A percentile compares a stretch with the other conserved stretches of the same genome.
These are phyloP conservation scores for Endocarpon pusillum DNA, from an alignment of 495 filamentous ascomycete species.

Conservation along the genomic window DNA sequence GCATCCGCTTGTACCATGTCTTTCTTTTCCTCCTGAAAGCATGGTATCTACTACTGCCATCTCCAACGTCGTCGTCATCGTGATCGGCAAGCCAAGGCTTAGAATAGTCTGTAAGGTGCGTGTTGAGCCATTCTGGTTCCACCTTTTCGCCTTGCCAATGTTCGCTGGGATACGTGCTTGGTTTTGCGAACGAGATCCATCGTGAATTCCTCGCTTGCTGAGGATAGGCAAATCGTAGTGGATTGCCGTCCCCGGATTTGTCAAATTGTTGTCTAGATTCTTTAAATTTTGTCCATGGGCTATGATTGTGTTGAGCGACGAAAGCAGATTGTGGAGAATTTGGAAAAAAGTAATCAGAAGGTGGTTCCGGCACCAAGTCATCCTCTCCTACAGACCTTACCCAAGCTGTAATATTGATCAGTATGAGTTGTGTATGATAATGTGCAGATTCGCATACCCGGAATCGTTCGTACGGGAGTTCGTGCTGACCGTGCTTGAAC, in stretches of 20 bases:
- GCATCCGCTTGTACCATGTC: conserved; percentile 37
- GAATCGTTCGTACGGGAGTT: no score
- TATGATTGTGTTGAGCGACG: conserved; percentile 43
- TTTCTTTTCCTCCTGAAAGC: conserved; percentile 23
- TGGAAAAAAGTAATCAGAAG: conserved; percentile 20
- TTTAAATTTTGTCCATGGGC: conserved; percentile 28
- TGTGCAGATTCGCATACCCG: no score
- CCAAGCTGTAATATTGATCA: conserved; percentile 25
- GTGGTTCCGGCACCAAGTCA: conserved; percentile 16
- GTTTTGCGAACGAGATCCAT: conserved; percentile 41
- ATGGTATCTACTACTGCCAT: conserved; percentile 22
- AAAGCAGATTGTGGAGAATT: conserved; percentile 29
- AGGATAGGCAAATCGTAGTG: no score
- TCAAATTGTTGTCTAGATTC: no score
- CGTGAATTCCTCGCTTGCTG: conserved; percentile 30
- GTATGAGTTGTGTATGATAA: no score
- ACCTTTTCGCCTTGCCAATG: conserved; percentile 22
- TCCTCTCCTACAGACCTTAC: conserved; percentile 31
- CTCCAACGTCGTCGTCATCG: conserved; percentile 30
- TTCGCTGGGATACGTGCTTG: conserved; percentile 37
- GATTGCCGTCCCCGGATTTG: no score
- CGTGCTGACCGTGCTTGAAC: no score
- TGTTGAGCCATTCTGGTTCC: conserved; percentile 39
- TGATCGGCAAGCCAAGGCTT: conserved; percentile 36
- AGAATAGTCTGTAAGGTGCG: conserved; percentile 37